These are phyloP conservation scores for Cercophora sp. DNA, from an alignment of 495 filamentous ascomycete genomes.

Conservation along the genomic window DNA sequence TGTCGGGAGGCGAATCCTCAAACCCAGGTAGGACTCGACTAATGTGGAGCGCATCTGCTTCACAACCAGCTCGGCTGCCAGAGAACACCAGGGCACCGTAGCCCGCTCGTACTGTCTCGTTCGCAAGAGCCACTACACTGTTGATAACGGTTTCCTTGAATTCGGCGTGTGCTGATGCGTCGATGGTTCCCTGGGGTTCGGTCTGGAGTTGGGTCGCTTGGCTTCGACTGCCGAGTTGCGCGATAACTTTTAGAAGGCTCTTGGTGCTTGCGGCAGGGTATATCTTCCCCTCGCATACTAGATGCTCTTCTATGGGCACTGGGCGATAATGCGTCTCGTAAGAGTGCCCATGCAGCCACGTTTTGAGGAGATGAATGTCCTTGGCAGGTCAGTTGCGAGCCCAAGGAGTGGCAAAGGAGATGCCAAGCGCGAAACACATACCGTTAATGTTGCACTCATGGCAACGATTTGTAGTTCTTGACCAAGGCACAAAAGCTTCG, in stretches of 20 bases:
- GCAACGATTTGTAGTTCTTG: constrained; percentile 70
- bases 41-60: constrained; percentile 60
- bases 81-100: constrained; percentile 77
- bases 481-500: constrained; percentile 68
- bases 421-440: too few relatives aligned
- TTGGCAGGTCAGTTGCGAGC: background rate
- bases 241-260: constrained; percentile 58
- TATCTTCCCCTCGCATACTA: constrained; percentile 70
- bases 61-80: constrained; percentile 61
- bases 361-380: constrained; percentile 65
- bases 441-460: constrained; percentile 78
- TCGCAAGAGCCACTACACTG: constrained; percentile 63
- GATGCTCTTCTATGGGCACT: constrained; percentile 68
- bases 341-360: constrained; percentile 68
- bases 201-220: constrained; percentile 31
- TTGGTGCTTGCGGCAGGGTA: constrained; percentile 61
- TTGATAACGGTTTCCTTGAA: constrained; percentile 63
- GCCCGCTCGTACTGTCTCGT: constrained; percentile 61
- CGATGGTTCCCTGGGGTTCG: constrained; percentile 41
- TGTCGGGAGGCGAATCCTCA: constrained; percentile 39
- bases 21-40: constrained; percentile 56
- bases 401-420: too few relatives aligned
- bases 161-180: constrained; percentile 54
- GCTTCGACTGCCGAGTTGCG: constrained; percentile 44
- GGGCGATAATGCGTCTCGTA: constrained; percentile 73